A percentile compares a stretch with the other conserved stretches of the same genome.
phyloP scores from a whole-genome alignment of 2,329 filamentous ascomycete genomes.

The Fusarium albidum region DNA sequence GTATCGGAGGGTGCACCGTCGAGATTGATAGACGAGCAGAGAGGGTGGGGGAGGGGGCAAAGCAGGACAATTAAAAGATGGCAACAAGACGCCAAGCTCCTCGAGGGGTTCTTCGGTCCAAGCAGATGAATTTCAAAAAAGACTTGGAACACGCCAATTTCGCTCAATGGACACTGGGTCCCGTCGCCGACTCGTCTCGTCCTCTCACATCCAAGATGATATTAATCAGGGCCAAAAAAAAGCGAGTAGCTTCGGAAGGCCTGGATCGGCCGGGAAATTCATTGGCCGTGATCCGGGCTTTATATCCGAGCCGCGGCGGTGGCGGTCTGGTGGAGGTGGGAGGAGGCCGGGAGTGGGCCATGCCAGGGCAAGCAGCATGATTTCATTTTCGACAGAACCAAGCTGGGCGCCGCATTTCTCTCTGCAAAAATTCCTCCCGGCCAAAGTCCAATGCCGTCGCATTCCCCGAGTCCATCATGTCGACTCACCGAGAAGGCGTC shows the following conservation, averaged over 20 bases:
- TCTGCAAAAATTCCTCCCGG: constrained; percentile 14
- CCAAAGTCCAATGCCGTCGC: constrained; percentile 37
- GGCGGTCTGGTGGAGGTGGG: neutral
- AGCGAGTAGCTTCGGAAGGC: constrained; percentile 37
- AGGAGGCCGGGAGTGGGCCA: constrained; percentile 8
- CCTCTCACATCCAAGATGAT: constrained; percentile 45
- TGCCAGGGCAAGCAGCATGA: constrained; percentile 38
- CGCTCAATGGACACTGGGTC: constrained; percentile 39
- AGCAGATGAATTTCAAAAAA: constrained; percentile 21
- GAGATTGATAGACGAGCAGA: constrained; percentile 8
- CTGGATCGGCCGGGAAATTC: constrained; percentile 46
- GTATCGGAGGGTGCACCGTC: constrained; percentile 12
- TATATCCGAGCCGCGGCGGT: constrained; percentile 36
- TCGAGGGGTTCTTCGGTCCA: constrained; percentile 7
- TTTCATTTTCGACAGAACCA: constrained; percentile 43
- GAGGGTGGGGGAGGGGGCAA: neutral
- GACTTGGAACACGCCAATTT: constrained; percentile 37
- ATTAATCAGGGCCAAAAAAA: constrained; percentile 41
- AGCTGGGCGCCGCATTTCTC: constrained; percentile 31
- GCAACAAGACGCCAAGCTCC: constrained; percentile 7
- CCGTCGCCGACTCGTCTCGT: constrained; percentile 34
- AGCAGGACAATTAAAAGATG: constrained; percentile 2
- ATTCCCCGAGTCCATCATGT: constrained; percentile 49
- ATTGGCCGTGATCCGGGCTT: constrained; percentile 44
- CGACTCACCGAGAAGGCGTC: constrained; percentile 55